phyloP scores from a whole-genome alignment of 805 yeast genomes.

The Cyberlindnera maclurae region DNA sequence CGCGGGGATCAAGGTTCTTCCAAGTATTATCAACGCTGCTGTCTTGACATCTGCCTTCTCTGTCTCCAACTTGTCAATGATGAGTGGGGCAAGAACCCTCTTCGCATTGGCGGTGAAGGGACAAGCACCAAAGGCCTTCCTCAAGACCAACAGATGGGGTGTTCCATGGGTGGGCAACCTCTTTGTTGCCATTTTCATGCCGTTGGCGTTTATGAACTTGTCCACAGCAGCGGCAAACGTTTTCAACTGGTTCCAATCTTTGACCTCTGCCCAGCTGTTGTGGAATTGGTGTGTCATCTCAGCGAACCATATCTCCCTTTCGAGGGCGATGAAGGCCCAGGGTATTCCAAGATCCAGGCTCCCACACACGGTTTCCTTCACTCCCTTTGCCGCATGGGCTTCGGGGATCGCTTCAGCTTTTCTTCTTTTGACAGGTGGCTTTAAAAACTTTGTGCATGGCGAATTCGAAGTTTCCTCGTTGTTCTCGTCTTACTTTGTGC shows the following conservation, averaged over 20 bases:
- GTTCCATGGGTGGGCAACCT: constrained; percentile 27
- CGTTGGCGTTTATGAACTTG: constrained; percentile 31
- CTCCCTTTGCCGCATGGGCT: constrained; percentile 28
- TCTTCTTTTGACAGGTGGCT: constrained; percentile 31
- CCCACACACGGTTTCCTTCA: constrained; percentile 13
- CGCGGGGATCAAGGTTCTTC: constrained; percentile 35
- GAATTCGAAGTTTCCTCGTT: constrained; percentile 17
- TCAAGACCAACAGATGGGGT: constrained; percentile 28
- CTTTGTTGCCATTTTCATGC: constrained; percentile 26
- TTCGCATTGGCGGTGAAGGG: constrained; percentile 32
- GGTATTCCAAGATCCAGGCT: constrained; percentile 17
- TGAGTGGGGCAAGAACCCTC: constrained; percentile 27
- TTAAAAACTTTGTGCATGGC: constrained; percentile 28
- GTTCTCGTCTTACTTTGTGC: constrained; percentile 15
- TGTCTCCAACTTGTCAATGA: constrained; percentile 28
- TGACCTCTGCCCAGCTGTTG: constrained; percentile 27
- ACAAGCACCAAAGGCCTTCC: constrained; percentile 32
- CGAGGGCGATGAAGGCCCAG: constrained; percentile 35
- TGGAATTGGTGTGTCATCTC: constrained; percentile 29
- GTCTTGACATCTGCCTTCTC: constrained; percentile 35
- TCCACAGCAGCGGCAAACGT: constrained; percentile 25
- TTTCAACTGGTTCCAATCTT: constrained; percentile 29
- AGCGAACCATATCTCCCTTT: constrained; percentile 26
- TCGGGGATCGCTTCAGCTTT: constrained; percentile 23
- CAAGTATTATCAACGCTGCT: constrained; percentile 32